A percentile compares a stretch with the other conserved stretches of the same genome.
phyloP scores from a whole-genome alignment of 176 grass and related monocot genomes.

The Bromus sterilis region DNA sequence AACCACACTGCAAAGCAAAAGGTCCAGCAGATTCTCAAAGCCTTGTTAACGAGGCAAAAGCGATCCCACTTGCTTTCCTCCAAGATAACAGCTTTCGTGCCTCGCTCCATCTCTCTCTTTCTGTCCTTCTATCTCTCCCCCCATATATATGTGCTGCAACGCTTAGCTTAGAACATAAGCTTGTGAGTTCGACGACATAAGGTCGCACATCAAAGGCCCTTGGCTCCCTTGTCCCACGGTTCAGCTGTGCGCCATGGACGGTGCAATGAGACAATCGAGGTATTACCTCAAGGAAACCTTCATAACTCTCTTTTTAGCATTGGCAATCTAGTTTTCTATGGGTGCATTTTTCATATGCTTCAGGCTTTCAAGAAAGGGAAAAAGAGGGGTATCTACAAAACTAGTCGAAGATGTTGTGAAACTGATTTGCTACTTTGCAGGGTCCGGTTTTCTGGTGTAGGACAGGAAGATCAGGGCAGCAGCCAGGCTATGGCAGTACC shows the following conservation, averaged over 20 bases:
- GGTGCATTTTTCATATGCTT: neutral
- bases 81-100: conserved; percentile 24
- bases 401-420: neutral
- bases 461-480: conserved; percentile 1
- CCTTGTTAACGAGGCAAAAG: conserved; percentile 40
- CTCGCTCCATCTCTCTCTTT: neutral
- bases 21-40: conserved; percentile 32
- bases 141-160: neutral
- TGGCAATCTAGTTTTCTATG: neutral
- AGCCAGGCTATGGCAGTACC: neutral
- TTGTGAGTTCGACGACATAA: neutral
- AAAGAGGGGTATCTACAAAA: too few species aligned
- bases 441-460: conserved; percentile 21
- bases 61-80: conserved; percentile 35
- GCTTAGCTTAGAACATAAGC: conserved; percentile 24
- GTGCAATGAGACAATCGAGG: conserved; percentile 11
- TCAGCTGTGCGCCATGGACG: conserved; percentile 12
- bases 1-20: conserved; percentile 14
- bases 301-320: neutral
- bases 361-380: too few species aligned
- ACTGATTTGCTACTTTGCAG: neutral
- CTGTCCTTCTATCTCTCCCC: neutral
- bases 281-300: neutral
- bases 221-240: neutral
- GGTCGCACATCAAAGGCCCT: neutral